A percentile compares a stretch with the other conserved stretches of the same genome.
These are phyloP conservation scores for Stenocarpella maydis DNA, from an alignment of 2,329 filamentous ascomycete species.

Conservation along the genomic window DNA sequence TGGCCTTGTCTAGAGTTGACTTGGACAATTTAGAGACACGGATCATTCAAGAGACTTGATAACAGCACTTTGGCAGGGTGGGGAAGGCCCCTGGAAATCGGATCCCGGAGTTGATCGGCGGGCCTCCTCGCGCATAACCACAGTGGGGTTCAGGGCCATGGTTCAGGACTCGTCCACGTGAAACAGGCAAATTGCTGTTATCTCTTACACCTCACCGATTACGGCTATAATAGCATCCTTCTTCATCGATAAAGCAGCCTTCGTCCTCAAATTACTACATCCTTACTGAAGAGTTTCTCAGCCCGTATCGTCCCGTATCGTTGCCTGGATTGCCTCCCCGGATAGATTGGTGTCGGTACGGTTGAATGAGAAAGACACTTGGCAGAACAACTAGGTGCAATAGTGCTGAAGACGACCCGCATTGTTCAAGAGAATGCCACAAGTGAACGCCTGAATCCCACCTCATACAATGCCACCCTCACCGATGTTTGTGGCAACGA, in stretches of 20 bases:
- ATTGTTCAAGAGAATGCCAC: neutral
- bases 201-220: neutral
- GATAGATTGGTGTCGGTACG: neutral
- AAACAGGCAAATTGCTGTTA: neutral
- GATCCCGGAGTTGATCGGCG: conserved; percentile 1
- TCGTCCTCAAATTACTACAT: neutral
- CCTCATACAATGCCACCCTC: conserved; percentile 50
- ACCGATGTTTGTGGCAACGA: conserved; percentile 59
- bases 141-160: conserved; percentile 1
- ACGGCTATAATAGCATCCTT: neutral
- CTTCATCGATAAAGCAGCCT: neutral
- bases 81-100: neutral
- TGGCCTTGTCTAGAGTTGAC: neutral
- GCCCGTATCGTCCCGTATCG: neutral
- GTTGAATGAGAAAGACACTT: too few species aligned
- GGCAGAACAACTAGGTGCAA: neutral
- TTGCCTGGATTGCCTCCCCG: neutral
- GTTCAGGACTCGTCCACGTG: neutral
- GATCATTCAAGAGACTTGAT: neutral
- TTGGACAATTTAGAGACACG: neutral
- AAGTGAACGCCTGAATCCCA: neutral
- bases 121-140: neutral
- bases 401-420: neutral
- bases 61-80: neutral
- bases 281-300: neutral